Percentiles rank a stretch among this genome's conserved stretches.
These are phyloP conservation scores for Corymbia calophylla DNA, from an alignment of 441 rosid genomes.

Conservation along the genomic window DNA sequence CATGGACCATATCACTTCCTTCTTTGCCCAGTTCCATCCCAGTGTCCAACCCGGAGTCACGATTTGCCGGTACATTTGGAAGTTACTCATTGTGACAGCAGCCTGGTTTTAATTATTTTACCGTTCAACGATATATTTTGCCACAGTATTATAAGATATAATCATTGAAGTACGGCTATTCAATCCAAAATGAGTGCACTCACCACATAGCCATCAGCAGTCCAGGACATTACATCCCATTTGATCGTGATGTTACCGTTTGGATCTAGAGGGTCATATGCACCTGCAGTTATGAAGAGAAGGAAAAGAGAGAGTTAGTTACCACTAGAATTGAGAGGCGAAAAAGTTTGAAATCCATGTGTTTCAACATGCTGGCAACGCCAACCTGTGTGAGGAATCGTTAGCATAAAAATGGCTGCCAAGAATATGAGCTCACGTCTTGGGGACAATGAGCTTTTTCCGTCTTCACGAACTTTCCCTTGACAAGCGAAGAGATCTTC, in stretches of 20 bases:
- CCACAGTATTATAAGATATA: not conserved
- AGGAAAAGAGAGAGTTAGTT: not conserved
- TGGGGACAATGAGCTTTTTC: not conserved
- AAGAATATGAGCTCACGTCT: conserved; percentile 15
- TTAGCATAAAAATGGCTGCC: conserved; percentile 13
- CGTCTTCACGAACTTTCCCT: not conserved
- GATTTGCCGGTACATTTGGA: conserved; percentile 51
- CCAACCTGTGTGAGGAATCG: conserved; percentile 39
- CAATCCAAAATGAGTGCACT: not conserved
- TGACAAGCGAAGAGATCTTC: not conserved
- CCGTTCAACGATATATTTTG: not conserved
- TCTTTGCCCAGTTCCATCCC: conserved; percentile 60
- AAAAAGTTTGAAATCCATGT: not conserved
- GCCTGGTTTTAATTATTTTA: conserved; percentile 23
- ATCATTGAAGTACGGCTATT: not conserved
- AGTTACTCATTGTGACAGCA: conserved; percentile 43
- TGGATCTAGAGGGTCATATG: conserved; percentile 88
- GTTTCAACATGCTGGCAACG: not conserved
- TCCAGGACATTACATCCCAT: conserved; percentile 87
- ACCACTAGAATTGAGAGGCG: not conserved
- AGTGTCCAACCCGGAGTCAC: conserved; percentile 59
- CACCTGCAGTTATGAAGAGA: conserved; percentile 29
- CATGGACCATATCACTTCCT: conserved; percentile 69
- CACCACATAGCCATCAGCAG: conserved; percentile 70
- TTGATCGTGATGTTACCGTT: conserved; percentile 72